Percentiles rank a stretch among this genome's conserved stretches.
Conservation (phyloP, 805 yeast species). For the Candida boidinii region DNA sequence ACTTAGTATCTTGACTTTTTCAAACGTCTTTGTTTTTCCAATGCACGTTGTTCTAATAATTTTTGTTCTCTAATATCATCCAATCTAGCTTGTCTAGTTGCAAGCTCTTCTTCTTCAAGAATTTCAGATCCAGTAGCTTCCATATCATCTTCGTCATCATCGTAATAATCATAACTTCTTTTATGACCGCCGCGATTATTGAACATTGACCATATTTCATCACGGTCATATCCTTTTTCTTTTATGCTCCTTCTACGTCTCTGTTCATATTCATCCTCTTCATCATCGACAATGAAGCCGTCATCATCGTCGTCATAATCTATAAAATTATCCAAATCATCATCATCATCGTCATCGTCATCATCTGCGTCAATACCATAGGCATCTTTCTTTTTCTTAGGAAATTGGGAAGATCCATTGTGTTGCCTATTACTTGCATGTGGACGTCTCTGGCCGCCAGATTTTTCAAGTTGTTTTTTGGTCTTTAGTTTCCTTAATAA, state of each 20-base stretch:
- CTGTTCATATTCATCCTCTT: slow-evolving; percentile 26
- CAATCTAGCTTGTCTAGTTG: slow-evolving; percentile 56
- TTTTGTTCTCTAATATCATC: slow-evolving; percentile 73
- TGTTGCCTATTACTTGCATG: background rate
- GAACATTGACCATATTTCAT: slow-evolving; percentile 86
- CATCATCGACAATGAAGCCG: slow-evolving; percentile 55
- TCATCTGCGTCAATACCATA: slow-evolving; percentile 24
- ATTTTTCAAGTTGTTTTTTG: slow-evolving; percentile 15
- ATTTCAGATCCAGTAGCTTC: slow-evolving; percentile 92
- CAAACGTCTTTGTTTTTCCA: slow-evolving; percentile 33
- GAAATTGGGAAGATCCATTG: background rate
- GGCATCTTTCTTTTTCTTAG: slow-evolving; percentile 7
- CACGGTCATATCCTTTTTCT: slow-evolving; percentile 54
- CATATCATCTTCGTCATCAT: slow-evolving; percentile 65
- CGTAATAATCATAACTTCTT: slow-evolving; percentile 36
- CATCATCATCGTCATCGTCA: slow-evolving; percentile 32
- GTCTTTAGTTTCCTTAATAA: slow-evolving; percentile 37
- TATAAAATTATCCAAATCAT: slow-evolving; percentile 29
- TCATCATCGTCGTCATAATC: slow-evolving; percentile 44
- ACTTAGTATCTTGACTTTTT: slow-evolving; percentile 6
- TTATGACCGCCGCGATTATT: slow-evolving; percentile 43
- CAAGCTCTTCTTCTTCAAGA: slow-evolving; percentile 68
- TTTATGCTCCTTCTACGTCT: slow-evolving; percentile 2
- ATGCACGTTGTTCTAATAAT: slow-evolving; percentile 41
- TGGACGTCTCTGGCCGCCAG: slow-evolving; percentile 1